Percentiles rank a stretch among this genome's conserved stretches.
Conservation (phyloP, 1,284 basidiomycete genomes). For the Sporisorium sorghi region DNA sequence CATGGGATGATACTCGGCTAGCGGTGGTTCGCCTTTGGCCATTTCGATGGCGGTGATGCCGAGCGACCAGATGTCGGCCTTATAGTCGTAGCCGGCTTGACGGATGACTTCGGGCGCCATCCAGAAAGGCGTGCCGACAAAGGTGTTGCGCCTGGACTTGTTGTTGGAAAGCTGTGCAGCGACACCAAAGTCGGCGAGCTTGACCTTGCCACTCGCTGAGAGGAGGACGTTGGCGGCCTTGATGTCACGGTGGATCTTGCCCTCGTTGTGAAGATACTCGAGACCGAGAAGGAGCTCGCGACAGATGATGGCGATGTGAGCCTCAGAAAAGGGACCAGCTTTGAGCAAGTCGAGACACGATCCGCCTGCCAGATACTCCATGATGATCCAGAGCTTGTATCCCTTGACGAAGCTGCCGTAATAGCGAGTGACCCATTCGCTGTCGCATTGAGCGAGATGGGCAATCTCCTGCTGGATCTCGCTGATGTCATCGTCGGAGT, state of each 20-base stretch:
- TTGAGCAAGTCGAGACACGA: slow-evolving; percentile 96
- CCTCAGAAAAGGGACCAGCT: slow-evolving; percentile 87
- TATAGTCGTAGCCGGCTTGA: slow-evolving; percentile 79
- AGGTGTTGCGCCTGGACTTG: slow-evolving; percentile 87
- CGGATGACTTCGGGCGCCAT: slow-evolving; percentile 98
- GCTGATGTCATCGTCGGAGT: slow-evolving; percentile 68
- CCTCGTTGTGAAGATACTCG: slow-evolving; percentile 91
- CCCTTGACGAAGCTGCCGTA: slow-evolving; percentile 96
- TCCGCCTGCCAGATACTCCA: slow-evolving; percentile 99
- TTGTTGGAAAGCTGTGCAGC: slow-evolving; percentile 84
- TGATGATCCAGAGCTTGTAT: slow-evolving; percentile 98
- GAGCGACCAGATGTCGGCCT: slow-evolving; percentile 72
- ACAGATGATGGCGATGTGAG: slow-evolving; percentile 92
- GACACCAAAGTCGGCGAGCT: slow-evolving; percentile 96
- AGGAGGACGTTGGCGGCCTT: slow-evolving; percentile 97
- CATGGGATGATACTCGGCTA: slow-evolving; percentile 72
- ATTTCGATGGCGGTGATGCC: slow-evolving; percentile 71
- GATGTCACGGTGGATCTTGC: slow-evolving; percentile 98
- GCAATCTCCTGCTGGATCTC: slow-evolving; percentile 95
- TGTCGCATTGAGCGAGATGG: slow-evolving; percentile 93
- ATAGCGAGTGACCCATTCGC: slow-evolving; percentile 93
- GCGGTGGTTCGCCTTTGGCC: slow-evolving; percentile 71
- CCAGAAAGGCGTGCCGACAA: slow-evolving; percentile 93
- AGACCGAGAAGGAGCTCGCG: slow-evolving; percentile 93
- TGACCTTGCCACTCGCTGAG: slow-evolving; percentile 89